phyloP scores from a whole-genome alignment of 1,139 yeast genomes.

The Suhomyces chickasaworum region DNA sequence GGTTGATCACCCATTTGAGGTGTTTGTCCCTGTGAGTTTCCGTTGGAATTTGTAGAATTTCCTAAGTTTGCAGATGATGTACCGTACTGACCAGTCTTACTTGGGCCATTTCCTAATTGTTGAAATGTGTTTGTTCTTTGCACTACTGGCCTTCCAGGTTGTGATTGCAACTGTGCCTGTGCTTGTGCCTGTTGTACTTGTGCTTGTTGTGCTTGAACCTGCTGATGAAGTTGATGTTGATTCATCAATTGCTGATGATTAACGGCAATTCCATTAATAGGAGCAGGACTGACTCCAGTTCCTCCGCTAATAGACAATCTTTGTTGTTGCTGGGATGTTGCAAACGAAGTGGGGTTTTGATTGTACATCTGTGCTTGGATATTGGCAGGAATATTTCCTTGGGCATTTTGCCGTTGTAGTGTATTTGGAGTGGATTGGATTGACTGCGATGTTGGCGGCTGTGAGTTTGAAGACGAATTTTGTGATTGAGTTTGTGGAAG shows the following conservation, averaged over 20 bases:
- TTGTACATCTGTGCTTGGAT: conserved; percentile 10
- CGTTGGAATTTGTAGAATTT: conserved; percentile 21
- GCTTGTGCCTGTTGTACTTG: too few relatives aligned
- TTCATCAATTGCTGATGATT: conserved; percentile 10
- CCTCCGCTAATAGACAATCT: conserved; percentile 11
- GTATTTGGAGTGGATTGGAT: conserved; percentile 14
- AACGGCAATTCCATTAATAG: conserved; percentile 9
- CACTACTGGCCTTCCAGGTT: conserved; percentile 24
- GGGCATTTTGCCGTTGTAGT: conserved; percentile 6
- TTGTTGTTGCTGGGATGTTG: conserved; percentile 19
- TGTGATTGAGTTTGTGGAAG: conserved; percentile 13
- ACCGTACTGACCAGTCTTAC: conserved; percentile 6
- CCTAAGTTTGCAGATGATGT: conserved; percentile 16
- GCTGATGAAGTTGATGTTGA: conserved; percentile 14
- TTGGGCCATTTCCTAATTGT: conserved; percentile 10
- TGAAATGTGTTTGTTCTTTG: conserved; percentile 23
- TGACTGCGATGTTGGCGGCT: conserved; percentile 14
- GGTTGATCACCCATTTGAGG: conserved; percentile 34
- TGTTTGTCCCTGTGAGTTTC: conserved; percentile 29
- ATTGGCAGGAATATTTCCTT: conserved; percentile 4
- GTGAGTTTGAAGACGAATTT: conserved; percentile 8
- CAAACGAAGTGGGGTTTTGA: conserved; percentile 11
- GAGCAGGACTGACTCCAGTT: conserved; percentile 11
- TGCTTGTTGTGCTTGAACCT: conserved; percentile 10
- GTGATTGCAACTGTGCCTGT: conserved; percentile 6